These are phyloP conservation scores for Hypericum perforatum DNA, from an alignment of 345 rosid species.

Conservation along the genomic window DNA sequence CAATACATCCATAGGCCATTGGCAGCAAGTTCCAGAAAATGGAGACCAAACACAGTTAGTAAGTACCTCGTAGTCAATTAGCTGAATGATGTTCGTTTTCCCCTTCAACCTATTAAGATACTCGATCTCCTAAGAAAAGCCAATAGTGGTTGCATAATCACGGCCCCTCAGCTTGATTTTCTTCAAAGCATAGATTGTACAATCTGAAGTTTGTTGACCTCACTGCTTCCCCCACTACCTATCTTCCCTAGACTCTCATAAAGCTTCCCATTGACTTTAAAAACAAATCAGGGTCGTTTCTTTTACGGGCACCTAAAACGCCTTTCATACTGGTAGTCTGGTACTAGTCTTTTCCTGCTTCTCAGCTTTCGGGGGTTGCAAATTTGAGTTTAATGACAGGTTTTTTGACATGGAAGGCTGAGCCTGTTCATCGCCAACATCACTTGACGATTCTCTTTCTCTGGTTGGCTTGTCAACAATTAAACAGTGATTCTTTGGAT, in stretches of 20 bases:
- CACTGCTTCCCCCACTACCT: constrained; percentile 99
- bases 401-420: constrained; percentile 33
- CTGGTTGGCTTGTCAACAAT: constrained; percentile 21
- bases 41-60: not conserved
- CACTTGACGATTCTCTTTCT: constrained; percentile 24
- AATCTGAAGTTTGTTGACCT: constrained; percentile 96
- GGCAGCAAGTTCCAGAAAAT: too few species aligned
- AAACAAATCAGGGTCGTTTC: constrained; percentile 77
- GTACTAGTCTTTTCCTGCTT: constrained; percentile 52
- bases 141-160: constrained; percentile 91
- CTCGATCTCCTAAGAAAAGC: constrained; percentile 95
- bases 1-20: too few species aligned
- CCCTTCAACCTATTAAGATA: constrained; percentile 83
- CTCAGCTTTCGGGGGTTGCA: constrained; percentile 44
- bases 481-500: constrained; percentile 23
- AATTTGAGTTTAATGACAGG: constrained; percentile 35
- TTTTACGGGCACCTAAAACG: constrained; percentile 49
- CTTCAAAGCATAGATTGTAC: constrained; percentile 85
- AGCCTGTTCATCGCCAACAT: constrained; percentile 22
- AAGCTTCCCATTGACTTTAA: constrained; percentile 91
- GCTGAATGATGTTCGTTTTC: constrained; percentile 74
- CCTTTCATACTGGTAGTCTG: constrained; percentile 46
- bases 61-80: constrained; percentile 97
- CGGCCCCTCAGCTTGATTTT: constrained; percentile 99
- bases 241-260: constrained; percentile 99